A percentile compares a stretch with the other conserved stretches of the same genome.
These are phyloP conservation scores for Ogataea trehalophila DNA, from an alignment of 805 yeast genomes.

Conservation along the genomic window DNA sequence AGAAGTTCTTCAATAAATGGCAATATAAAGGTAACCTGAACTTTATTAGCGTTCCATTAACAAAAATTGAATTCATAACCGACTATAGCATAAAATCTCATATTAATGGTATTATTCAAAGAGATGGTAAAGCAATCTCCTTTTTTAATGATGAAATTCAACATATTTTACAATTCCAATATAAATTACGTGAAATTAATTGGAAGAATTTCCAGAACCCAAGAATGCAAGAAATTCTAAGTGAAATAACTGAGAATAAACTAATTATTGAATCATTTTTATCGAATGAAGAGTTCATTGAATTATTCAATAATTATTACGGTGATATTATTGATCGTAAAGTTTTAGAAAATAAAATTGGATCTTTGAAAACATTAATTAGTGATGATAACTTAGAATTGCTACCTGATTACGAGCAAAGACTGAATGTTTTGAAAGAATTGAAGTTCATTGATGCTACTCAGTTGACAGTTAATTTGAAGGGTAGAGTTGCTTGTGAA, in stretches of 20 bases:
- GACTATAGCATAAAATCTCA: slow-evolving; percentile 31
- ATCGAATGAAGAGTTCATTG: slow-evolving; percentile 22
- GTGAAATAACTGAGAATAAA: slow-evolving; percentile 33
- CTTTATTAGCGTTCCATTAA: slow-evolving; percentile 36
- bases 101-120: slow-evolving; percentile 33
- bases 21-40: slow-evolving; percentile 10
- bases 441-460: slow-evolving; percentile 75
- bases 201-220: slow-evolving; percentile 35
- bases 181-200: slow-evolving; percentile 39
- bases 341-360: slow-evolving; percentile 45
- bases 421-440: slow-evolving; percentile 71
- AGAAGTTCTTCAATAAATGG: slow-evolving; percentile 34
- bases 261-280: slow-evolving; percentile 19
- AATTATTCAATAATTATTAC: slow-evolving; percentile 15
- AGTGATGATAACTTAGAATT: slow-evolving; percentile 87
- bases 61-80: slow-evolving; percentile 41
- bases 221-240: slow-evolving; percentile 32
- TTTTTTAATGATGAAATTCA: slow-evolving; percentile 34
- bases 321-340: slow-evolving; percentile 39
- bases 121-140: slow-evolving; percentile 31
- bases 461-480: slow-evolving; percentile 65
- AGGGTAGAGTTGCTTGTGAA: slow-evolving; percentile 94
- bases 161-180: slow-evolving; percentile 33
- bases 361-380: slow-evolving; percentile 51
- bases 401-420: slow-evolving; percentile 89